Percentiles rank a stretch among this genome's conserved stretches.
Evolutionary conservation across 2,329 filamentous ascomycete genomes (phyloP).

Genomic region (Penicillium sp.): DNA sequence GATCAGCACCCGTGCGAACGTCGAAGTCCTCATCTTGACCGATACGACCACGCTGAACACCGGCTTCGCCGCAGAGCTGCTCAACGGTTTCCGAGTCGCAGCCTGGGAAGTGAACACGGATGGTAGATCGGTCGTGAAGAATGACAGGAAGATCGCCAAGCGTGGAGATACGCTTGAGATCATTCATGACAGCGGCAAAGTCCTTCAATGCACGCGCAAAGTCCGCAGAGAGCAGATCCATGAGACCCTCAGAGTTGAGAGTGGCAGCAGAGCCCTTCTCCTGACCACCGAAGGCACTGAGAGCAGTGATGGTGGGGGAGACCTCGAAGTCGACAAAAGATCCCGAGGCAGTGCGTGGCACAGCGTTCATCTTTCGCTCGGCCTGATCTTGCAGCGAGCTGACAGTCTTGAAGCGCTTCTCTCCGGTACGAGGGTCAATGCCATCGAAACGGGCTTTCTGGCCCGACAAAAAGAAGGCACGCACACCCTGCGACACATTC

Average conservation of each 20-base stretch:
- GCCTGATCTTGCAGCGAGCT: conserved; percentile 73
- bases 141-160: conserved; percentile 83
- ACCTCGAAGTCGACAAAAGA: conserved; percentile 87
- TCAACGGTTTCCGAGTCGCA: conserved; percentile 84
- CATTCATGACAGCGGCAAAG: conserved; percentile 73
- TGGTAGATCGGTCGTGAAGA: conserved; percentile 64
- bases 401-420: conserved; percentile 78
- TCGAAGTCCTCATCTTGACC: conserved; percentile 78
- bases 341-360: conserved; percentile 60
- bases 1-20: conserved; percentile 63
- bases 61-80: conserved; percentile 79
- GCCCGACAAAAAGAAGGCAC: conserved; percentile 89
- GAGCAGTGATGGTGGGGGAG: conserved; percentile 84
- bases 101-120: conserved; percentile 87
- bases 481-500: conserved; percentile 90
- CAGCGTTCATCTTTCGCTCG: conserved; percentile 64
- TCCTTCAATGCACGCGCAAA: conserved; percentile 87
- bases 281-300: conserved; percentile 64
- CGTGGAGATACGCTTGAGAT: conserved; percentile 73
- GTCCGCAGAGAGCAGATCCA: conserved; percentile 82
- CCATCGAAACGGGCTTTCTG: conserved; percentile 88
- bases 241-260: conserved; percentile 78
- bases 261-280: conserved; percentile 42
- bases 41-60: conserved; percentile 77
- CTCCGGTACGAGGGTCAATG: conserved; percentile 64